Evolutionary conservation across 495 filamentous ascomycete genomes (phyloP).

Genomic region (Xanthoparmelia taractica): DNA sequence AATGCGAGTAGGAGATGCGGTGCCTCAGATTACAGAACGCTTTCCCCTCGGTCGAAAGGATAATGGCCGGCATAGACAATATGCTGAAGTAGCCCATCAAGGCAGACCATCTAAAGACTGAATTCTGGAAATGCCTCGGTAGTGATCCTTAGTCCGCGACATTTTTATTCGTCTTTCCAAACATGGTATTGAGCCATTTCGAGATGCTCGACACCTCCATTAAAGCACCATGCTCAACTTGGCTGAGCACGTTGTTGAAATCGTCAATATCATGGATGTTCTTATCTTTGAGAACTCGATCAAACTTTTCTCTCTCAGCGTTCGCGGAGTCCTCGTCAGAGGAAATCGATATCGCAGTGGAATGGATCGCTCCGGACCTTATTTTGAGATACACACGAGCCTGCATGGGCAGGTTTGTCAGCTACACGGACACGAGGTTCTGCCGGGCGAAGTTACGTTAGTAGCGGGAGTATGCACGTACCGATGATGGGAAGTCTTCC

Average conservation of each 20-base stretch:
- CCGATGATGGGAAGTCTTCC: slow-evolving; percentile 14
- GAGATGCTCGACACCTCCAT: slow-evolving; percentile 5
- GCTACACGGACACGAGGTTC: background rate
- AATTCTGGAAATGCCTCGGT: background rate
- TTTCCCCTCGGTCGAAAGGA: background rate
- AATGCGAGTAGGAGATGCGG: background rate
- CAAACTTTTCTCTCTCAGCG: slow-evolving; percentile 30
- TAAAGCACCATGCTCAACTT: background rate
- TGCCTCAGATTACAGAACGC: background rate
- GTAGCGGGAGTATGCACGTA: background rate
- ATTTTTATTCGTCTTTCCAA: slow-evolving; percentile 8
- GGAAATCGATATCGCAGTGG: slow-evolving; percentile 40
- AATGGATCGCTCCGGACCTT: slow-evolving; percentile 23
- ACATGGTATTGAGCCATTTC: slow-evolving; percentile 19
- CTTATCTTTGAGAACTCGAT: slow-evolving; percentile 31
- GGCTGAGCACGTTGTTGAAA: slow-evolving; percentile 14
- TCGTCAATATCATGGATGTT: slow-evolving; percentile 37
- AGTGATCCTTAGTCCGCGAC: background rate
- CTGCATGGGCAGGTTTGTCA: slow-evolving; percentile 22
- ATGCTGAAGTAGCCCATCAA: background rate
- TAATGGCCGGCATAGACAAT: background rate
- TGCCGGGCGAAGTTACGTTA: background rate
- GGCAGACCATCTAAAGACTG: background rate
- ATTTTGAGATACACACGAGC: slow-evolving; percentile 26
- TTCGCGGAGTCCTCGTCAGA: slow-evolving; percentile 30